Base-by-base conservation (phyloP, 768 basidiomycete species). In the Tephrocybe rancida region DNA sequence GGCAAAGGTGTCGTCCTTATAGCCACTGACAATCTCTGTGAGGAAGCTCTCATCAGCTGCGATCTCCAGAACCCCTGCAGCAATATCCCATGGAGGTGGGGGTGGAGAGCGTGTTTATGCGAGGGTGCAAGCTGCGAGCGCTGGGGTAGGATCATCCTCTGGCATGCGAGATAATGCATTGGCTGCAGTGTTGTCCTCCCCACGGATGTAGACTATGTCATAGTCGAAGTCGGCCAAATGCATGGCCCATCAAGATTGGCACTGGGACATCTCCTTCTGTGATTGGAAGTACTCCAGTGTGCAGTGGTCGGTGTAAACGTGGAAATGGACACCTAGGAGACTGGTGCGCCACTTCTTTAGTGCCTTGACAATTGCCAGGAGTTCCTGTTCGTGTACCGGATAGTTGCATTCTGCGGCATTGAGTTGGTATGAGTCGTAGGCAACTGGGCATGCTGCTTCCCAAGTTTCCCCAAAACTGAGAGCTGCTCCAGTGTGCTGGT, bases 341-440 rank as follows among this genome's bases (percentile, higher is more conserved):
- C 67, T 64, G 0, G 57, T 54, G 4, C 60, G 44, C 68, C 69
- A 74, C 24, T 62, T 58, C 16, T 60, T 45, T 1, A 70, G 51
- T 0, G 67, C 68, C 0, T 65, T 55, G 0, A 77, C 54, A 5
- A 77, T 73, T 0, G 72, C 72, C 1, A 75, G 54, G 1, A 76
- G 52, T 52, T 75, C 68, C 48, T 69, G 64, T 47, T 75, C 64
- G 42, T 73, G 71, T 0, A 67, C 44, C 11, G 52, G 52, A 25
- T 48, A 49, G 14, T 54, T 21, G 38, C 42, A 21, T 34, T 53
- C 39, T 29, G 51, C 39, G 10, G 35, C 24, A 9, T 41, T 45
- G 26, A 44, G 45, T 27, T 22, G 38, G 29, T 29, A 13, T 5
- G 32, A 38, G n/a, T 54, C 52, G 27, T 38, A 54, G 1, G 45